Evolutionary conservation across 257 asterid species (phyloP), one percentile per base, ranked within the genome.

Genomic region (Rehmannia glutinosa): DNA sequence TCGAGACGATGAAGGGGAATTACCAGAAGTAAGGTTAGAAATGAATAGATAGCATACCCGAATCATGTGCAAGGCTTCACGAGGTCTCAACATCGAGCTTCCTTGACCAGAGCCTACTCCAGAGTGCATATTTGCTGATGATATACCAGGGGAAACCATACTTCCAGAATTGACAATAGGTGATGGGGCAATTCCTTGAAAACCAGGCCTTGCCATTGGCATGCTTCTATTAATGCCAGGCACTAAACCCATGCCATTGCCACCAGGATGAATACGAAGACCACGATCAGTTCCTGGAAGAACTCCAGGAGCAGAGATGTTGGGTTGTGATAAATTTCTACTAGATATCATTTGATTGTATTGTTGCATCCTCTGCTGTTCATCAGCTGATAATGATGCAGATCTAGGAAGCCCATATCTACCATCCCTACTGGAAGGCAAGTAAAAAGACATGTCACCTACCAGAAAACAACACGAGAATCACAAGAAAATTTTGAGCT

Each of bases 291-390:
- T 70, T 63, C 90, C 95, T 39, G 92, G 74, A 74, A 72, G 80
- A 77, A 80, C 85, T 65, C 90, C 97, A 52, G 96, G 68, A 66
- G 86, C 60, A 76, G 97, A 68, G 62, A 77, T 39, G 73, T 72
- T 82, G 45, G 91, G 47, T 71, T 84, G 96, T 1, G 78, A 65
- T 39, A 81, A 54, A 68, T 77, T 89, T 80, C 95, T 83, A 64
- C 85, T 80, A 25, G 97, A 60, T 45, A 86, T 63, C 79, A 87
- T 67, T 49, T 89, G 92, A 76, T 79, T 85, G 69, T 84, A 84
- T 50, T 80, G 96, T 52, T 89, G 99, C 81, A 91, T 71, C 66
- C 92, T 83, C 75, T 91, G 97, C 59, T 87, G 98, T 62, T 87
- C 98, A 55, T 94, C 98, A 33, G 82, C 70, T 66, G 91, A 75